Evolutionary conservation across 345 rosid genomes (phyloP), one percentile per base, ranked within the genome.

Genomic region (Atalantia buxifolia): DNA sequence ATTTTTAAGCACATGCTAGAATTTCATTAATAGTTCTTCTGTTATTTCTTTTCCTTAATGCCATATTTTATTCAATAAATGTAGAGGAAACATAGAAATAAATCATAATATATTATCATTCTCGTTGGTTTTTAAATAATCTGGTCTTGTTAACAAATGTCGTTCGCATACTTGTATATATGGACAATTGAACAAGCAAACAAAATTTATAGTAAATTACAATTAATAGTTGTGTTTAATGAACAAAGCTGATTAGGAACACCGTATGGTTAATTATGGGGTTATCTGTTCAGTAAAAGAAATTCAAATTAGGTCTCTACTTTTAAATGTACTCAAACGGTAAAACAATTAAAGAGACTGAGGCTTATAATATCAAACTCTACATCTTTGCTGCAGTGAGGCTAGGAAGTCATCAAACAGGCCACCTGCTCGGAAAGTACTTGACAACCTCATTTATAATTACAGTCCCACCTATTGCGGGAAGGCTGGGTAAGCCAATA

Each of bases 391-490:
- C 35, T 83, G 88, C 90, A 95, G 99, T 61, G 96, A 95, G 80
- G 96, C 97, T 67, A 90, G 98, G 87, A 95, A 92, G 79, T 95
- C 98, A 2, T 56, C 69, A 75, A 93, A 88, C 88, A 84, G 94
- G 84, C 92, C 97, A 21, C 75, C 92, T 40, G 72, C 86, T 78
- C 82, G 65, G 72, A 84, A 88, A 75, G 93, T 95, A 77, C 93
- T 91, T 0, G 93, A 84, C 79, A 93, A 89, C 78, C 92, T 93
- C 33, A 93, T 93, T 9, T 93, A 95, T 77, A 95, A 95, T 76
- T 87, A 88, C 83, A 87, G 92, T 42, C 93, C 97, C 69, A 93
- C 97, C 0, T 95, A 86, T 62, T 90, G 96, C 22, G 98, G 99
- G 74, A 91, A 87, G 75, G 92, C 90, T 16, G 98, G 99, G 99